Evolutionary conservation across 495 filamentous ascomycete species (phyloP).

Genomic region (Parathielavia hyrcaniae): DNA sequence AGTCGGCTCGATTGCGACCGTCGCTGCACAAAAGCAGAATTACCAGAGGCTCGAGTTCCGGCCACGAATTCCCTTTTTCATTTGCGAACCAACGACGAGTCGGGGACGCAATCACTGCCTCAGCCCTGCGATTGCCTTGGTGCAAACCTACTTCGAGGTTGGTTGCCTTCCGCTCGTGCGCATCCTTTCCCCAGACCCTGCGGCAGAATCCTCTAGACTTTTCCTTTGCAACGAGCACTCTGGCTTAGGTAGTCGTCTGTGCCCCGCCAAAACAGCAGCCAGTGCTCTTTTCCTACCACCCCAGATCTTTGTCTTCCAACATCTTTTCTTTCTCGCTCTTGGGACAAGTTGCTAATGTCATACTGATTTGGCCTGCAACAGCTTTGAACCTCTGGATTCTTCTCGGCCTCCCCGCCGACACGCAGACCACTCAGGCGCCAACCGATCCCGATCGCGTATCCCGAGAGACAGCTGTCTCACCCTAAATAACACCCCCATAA

Average conservation of each 20-base stretch:
- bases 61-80: neutral
- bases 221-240: neutral
- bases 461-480: conserved; percentile 6
- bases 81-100: neutral
- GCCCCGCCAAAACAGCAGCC: neutral
- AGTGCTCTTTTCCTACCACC: neutral
- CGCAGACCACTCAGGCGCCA: neutral
- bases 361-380: neutral
- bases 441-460: neutral
- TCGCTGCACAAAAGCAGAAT: conserved; percentile 14
- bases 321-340: neutral
- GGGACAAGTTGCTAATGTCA: neutral
- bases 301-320: neutral
- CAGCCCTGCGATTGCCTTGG: conserved; percentile 1
- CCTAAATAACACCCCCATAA: neutral
- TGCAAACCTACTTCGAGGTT: no score
- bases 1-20: conserved; percentile 1
- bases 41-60: neutral
- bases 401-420: neutral
- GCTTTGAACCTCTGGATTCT: neutral
- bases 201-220: conserved; percentile 13
- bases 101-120: neutral
- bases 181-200: neutral
- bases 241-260: neutral
- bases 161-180: neutral